These are phyloP conservation scores for Byssochlamys sp. DNA, from an alignment of 2,329 filamentous ascomycete species.

Conservation along the genomic window DNA sequence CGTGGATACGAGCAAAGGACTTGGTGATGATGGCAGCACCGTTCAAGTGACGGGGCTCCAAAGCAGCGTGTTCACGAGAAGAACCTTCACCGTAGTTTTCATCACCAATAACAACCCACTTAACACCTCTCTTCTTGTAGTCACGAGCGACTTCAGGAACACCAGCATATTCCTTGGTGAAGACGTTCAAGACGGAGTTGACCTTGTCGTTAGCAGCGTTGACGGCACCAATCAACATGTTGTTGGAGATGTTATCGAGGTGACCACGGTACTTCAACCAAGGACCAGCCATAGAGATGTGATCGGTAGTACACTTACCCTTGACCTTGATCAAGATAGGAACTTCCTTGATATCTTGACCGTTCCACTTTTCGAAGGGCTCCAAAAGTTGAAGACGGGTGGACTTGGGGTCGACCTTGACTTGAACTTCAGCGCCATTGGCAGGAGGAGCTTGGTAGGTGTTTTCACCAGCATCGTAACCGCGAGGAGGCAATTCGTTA, in stretches of 20 bases:
- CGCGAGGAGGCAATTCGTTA: slow-evolving; percentile 71
- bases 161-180: slow-evolving; percentile 71
- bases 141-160: slow-evolving; percentile 91
- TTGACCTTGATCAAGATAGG: slow-evolving; percentile 93
- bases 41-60: slow-evolving; percentile 93
- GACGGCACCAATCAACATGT: slow-evolving; percentile 96
- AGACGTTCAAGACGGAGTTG: slow-evolving; percentile 92
- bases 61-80: slow-evolving; percentile 94
- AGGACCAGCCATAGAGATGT: slow-evolving; percentile 93
- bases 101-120: slow-evolving; percentile 96
- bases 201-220: slow-evolving; percentile 93
- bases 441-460: slow-evolving; percentile 91
- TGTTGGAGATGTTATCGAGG: slow-evolving; percentile 99
- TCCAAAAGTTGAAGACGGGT: slow-evolving; percentile 88
- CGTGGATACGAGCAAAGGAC: slow-evolving; percentile 97
- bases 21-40: slow-evolving; percentile 93
- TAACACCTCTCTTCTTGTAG: slow-evolving; percentile 94
- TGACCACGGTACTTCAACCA: slow-evolving; percentile 99
- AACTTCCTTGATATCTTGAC: slow-evolving; percentile 73
- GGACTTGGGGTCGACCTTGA: slow-evolving; percentile 70
- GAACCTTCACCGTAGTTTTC: slow-evolving; percentile 99
- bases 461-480: slow-evolving; percentile 83
- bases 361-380: slow-evolving; percentile 81
- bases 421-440: slow-evolving; percentile 61
- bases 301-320: slow-evolving; percentile 94